Base-by-base conservation (phyloP, 2,329 filamentous ascomycete species). In the Paraconiothyrium brasiliense region DNA sequence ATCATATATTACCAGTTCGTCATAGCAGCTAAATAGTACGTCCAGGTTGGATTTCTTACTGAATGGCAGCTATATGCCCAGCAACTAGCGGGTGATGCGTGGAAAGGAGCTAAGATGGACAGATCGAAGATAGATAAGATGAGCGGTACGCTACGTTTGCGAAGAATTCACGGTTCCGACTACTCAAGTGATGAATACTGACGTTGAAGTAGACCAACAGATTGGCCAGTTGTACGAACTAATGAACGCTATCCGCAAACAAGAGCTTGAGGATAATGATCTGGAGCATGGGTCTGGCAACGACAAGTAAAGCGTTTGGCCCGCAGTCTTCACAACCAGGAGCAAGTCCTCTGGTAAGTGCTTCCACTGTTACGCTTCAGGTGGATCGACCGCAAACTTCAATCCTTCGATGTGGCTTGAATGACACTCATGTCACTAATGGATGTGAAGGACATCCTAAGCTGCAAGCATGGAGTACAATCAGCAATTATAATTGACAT, bases 1-100 rank as follows among this genome's bases (percentile, higher is more conserved):
- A 20, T 10, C n/a, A 30, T 13, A 10, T 3, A 49, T 14, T 4
- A 4, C 20, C 41, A 57, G 32, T 32, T 20, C 39, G 24, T 34
- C 35, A 37, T 34, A 49, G 34, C 34, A n/a, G 46, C 54, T 71
- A 41, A 71, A 47, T 48, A 1, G 54, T 48, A 16, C 6, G 13
- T n/a, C 9, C 43, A 97, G 93, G 93, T 98, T 71, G 95, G 94
- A 1, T 99, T 99, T 78, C 84, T 99, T 69, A 94, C 92, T 0
- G 94, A 98, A 79, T 99, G 94, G 94, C 95, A 99, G 79, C 82
- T 92, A 56, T 99, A 98, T 75, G 94, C 93, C 1, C 94, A 99
- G 77, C 90, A 93, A 76, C 82, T 99, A 16, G 94, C 98, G 75
- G 94, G 94, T 0, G 90, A 97, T 57, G 79, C 85, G 0, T 98